phyloP scores from a whole-genome alignment of 2,329 filamentous ascomycete species.

The Cladosporium sp. region DNA sequence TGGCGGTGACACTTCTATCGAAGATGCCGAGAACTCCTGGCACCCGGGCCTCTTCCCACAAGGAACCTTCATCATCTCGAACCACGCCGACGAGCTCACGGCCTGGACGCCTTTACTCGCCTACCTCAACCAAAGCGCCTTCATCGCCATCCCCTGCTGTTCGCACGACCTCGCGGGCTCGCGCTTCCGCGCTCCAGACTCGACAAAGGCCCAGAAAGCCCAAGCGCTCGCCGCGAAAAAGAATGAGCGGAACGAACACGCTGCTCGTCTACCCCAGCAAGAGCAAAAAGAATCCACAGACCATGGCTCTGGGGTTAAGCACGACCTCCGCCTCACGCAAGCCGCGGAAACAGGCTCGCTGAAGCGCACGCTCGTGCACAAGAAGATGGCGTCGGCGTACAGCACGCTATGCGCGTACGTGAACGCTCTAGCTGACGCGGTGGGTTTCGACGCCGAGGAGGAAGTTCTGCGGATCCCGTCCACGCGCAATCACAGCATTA shows the following conservation, averaged over 20 bases:
- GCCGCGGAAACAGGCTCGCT: constrained; percentile 40
- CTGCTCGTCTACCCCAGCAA: constrained; percentile 30
- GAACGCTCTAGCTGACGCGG: constrained; percentile 65
- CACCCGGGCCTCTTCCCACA: constrained; percentile 67
- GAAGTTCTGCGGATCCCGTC: constrained; percentile 90
- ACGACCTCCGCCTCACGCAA: constrained; percentile 24
- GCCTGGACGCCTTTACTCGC: constrained; percentile 93
- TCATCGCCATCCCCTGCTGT: constrained; percentile 94
- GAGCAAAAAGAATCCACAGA: neutral
- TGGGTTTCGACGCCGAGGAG: constrained; percentile 75
- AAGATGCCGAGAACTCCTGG: constrained; percentile 23
- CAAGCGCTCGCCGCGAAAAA: constrained; percentile 25
- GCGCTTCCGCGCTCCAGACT: constrained; percentile 63
- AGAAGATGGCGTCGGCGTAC: constrained; percentile 68
- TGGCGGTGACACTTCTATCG: neutral
- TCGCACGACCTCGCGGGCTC: constrained; percentile 81
- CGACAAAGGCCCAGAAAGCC: constrained; percentile 22
- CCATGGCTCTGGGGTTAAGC: too few relatives aligned
- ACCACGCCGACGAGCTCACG: constrained; percentile 95
- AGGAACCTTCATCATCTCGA: constrained; percentile 90
- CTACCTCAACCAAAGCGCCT: constrained; percentile 72
- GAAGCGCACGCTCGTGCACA: constrained; percentile 33
- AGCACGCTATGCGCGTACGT: constrained; percentile 82
- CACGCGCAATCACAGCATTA: constrained; percentile 79
- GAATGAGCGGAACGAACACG: constrained; percentile 24